Conservation (phyloP, 176 grass and related monocot species). For the Phyllostachys edulis region DNA sequence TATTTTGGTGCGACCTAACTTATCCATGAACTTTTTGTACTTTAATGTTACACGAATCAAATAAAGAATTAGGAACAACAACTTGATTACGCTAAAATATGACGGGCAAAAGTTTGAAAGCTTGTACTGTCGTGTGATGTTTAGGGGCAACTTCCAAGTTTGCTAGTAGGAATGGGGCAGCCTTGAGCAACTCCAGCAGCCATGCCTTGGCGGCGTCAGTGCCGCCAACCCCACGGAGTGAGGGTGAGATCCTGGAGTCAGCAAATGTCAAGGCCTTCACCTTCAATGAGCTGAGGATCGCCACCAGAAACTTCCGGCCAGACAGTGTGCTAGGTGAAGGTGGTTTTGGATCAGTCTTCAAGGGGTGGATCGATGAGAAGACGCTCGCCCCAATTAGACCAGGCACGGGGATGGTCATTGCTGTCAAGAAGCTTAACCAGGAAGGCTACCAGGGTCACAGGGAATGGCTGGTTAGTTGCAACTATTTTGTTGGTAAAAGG, state of each 20-base stretch:
- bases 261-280: slow-evolving; percentile 64
- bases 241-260: slow-evolving; percentile 68
- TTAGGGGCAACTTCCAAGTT: slow-evolving; percentile 44
- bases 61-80: background rate
- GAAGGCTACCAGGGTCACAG: slow-evolving; percentile 69
- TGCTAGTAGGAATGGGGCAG: slow-evolving; percentile 27
- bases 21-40: background rate
- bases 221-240: slow-evolving; percentile 49
- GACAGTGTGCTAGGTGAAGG: slow-evolving; percentile 76
- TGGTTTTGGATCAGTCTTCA: slow-evolving; percentile 70
- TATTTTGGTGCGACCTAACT: background rate
- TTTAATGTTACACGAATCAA: background rate
- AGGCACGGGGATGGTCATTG: slow-evolving; percentile 77
- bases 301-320: slow-evolving; percentile 72
- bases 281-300: slow-evolving; percentile 61
- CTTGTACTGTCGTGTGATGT: background rate
- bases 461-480: slow-evolving; percentile 72
- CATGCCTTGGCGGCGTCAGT: slow-evolving; percentile 34
- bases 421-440: slow-evolving; percentile 79
- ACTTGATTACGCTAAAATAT: background rate
- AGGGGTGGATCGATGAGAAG: slow-evolving; percentile 81
- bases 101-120: background rate
- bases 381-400: slow-evolving; percentile 51
- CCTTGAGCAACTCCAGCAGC: slow-evolving; percentile 50
- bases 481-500: background rate